Evolutionary conservation across 2,329 filamentous ascomycete genomes (phyloP), one percentile per base, ranked within the genome.

Genomic region (Paramyrothecium sp.): DNA sequence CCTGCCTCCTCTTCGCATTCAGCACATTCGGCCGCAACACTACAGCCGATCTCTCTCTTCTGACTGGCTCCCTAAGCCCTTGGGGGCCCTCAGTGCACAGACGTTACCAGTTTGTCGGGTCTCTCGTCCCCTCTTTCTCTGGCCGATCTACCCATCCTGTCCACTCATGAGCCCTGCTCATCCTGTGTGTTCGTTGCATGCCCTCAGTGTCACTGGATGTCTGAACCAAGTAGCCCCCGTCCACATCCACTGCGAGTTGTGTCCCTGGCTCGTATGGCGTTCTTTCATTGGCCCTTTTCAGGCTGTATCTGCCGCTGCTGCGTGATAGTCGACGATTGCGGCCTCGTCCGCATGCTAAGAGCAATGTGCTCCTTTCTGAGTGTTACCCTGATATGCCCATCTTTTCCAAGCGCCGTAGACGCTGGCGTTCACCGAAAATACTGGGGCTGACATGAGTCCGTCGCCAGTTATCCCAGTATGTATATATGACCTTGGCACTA

Each of bases 71-170:
- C 17, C n/a, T 23, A 12, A 17, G 16, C 52, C 12, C 34, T 19
- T 52, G 22, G 21, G 16, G 44, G 54, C 13, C 34, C n/a, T 51
- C 21, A 47, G n/a, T 20, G 30, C 54, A 30, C 23, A 46, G 56
- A 54, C 51, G 11, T 53, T 58, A 56, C 58, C 58, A 58, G 33
- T 51, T 54, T 58, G 56, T 53, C 56, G 58, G 58, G 46, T 56
- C 54, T n/a, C 13, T 56, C 21, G 41, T 52, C 54, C 52, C 58
- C 47, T 49, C 56, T 54, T 38, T 56, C 34, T 52, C 51, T 34
- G 50, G 48, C 34, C 51, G 48, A 44, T 44, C 38, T 19, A 5
- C 5, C 13, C 13, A 5, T 16, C 38, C 38, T 19, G 38, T 44
- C 38, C 38, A 44, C n/a, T 44, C 13, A 16, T 19, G 13, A 44